A percentile compares a stretch with the other conserved stretches of the same genome.
Evolutionary conservation across 208 protist species (phyloP).

Genomic region (Lotmaria passim): DNA sequence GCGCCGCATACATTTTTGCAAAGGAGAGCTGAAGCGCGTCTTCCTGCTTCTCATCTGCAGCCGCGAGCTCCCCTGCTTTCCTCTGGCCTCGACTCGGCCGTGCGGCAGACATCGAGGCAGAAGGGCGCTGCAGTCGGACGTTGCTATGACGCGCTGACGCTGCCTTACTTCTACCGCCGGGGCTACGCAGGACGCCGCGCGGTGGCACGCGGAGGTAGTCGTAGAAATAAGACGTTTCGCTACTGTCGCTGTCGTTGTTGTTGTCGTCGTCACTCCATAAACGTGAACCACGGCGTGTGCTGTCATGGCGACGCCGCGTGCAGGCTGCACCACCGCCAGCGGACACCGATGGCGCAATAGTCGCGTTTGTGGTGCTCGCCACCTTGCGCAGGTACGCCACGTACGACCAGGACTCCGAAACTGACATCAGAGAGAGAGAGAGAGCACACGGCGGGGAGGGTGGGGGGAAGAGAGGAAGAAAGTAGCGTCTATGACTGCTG

Average conservation of each 20-base stretch:
- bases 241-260: background rate
- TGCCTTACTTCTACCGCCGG: background rate
- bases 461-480: background rate
- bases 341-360: background rate
- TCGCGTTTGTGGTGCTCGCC: conserved; percentile 13
- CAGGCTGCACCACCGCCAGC: background rate
- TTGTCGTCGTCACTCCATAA: background rate
- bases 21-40: conserved; percentile 8
- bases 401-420: conserved; percentile 22
- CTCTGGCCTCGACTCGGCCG: background rate
- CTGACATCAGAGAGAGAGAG: conserved; percentile 5
- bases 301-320: background rate
- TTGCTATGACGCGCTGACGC: background rate
- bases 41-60: background rate
- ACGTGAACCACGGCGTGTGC: too few relatives aligned
- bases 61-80: background rate
- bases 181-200: background rate
- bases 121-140: background rate
- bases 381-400: conserved; percentile 35
- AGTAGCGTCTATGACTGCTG: background rate
- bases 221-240: conserved; percentile 13
- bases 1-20: conserved; percentile 12
- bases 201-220: conserved; percentile 27
- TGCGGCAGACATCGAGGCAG: background rate
- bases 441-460: background rate